Evolutionary conservation across 768 basidiomycete species (phyloP), one percentile per base, ranked within the genome.

Genomic region (Chiua virens): DNA sequence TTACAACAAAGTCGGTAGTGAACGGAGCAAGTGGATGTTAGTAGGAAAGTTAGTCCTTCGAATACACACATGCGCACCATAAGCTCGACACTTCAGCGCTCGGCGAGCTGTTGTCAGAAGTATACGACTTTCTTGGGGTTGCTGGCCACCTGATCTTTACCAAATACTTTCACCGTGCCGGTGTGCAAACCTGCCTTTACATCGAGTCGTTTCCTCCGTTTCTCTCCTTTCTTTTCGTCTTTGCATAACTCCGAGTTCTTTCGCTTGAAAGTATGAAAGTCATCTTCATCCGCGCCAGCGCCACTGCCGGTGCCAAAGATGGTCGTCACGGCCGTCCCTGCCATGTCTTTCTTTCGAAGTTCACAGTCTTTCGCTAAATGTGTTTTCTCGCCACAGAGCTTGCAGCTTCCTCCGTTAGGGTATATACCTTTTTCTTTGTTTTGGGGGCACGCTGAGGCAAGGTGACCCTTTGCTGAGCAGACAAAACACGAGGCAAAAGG

Each of bases 401-500:
- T 95, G 63, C 95, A 98, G 51, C 77, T 81, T 3, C 95, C 95
- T 22, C 93, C 93, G 53, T 96, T 87, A 0, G 92, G 91, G 59
- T 97, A 97, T 22, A 96, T 77, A 0, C 94, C 92, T 58, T 82
- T 88, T 1, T 76, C 77, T 55, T 79, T 79, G 63, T 97, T 97
- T 59, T 86, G 71, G 0, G 90, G 87, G 68, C 95, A 98, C 14
- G 80, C 70, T 2, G 89, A 86, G 3, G 91, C 89, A 2, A 98
- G 79, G 63, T 98, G 95, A 2, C 95, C 95, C 59, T 79, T 85
- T 4, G 75, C 78, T 4, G 81, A 82, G 64, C 95, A 98, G 18
- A 98, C 87, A 64, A 93, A 98, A 71, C 95, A 98, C 4, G 86
- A 89, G 0, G 95, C 94, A 58, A 83, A 93, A 1, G 94, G 95